phyloP scores from a whole-genome alignment of 805 yeast genomes.

The Yamadazyma akitaensis region DNA sequence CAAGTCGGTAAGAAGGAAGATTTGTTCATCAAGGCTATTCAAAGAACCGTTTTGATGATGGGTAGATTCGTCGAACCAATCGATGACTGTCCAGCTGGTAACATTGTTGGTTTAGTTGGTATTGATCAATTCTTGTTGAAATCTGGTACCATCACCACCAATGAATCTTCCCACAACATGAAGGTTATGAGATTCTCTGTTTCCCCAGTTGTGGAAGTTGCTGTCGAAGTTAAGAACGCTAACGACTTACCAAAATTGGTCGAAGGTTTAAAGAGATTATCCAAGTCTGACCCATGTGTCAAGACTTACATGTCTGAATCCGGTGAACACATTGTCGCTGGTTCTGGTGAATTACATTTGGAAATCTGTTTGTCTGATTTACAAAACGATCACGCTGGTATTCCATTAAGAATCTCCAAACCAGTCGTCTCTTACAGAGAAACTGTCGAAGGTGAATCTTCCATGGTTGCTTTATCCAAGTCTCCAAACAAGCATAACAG shows the following conservation, averaged over 20 bases:
- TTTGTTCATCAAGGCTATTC: slow-evolving; percentile 93
- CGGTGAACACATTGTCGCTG: slow-evolving; percentile 99
- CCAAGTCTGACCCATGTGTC: slow-evolving; percentile 99
- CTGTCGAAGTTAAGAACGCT: slow-evolving; percentile 99
- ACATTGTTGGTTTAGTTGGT: slow-evolving; percentile 99
- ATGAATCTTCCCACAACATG: slow-evolving; percentile 97
- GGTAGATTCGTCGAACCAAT: slow-evolving; percentile 97
- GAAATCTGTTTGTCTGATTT: slow-evolving; percentile 96
- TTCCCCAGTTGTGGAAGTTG: slow-evolving; percentile 99
- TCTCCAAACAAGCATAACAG: slow-evolving; percentile 99
- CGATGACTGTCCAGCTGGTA: slow-evolving; percentile 99
- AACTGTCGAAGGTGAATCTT: slow-evolving; percentile 91
- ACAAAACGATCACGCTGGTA: slow-evolving; percentile 99
- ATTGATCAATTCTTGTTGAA: slow-evolving; percentile 98
- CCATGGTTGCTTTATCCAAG: slow-evolving; percentile 95
- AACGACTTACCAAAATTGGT: slow-evolving; percentile 98
- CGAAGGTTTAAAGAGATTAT: slow-evolving; percentile 99
- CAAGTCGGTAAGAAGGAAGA: slow-evolving; percentile 98
- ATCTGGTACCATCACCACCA: slow-evolving; percentile 98
- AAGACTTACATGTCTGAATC: slow-evolving; percentile 81
- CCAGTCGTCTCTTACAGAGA: slow-evolving; percentile 99
- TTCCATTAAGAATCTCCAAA: slow-evolving; percentile 95
- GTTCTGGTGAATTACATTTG: slow-evolving; percentile 99
- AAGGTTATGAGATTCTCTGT: slow-evolving; percentile 99
- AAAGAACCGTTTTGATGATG: slow-evolving; percentile 99